Evolutionary conservation across 208 protist species (phyloP).

Genomic region (Trypanosoma melophagium): DNA sequence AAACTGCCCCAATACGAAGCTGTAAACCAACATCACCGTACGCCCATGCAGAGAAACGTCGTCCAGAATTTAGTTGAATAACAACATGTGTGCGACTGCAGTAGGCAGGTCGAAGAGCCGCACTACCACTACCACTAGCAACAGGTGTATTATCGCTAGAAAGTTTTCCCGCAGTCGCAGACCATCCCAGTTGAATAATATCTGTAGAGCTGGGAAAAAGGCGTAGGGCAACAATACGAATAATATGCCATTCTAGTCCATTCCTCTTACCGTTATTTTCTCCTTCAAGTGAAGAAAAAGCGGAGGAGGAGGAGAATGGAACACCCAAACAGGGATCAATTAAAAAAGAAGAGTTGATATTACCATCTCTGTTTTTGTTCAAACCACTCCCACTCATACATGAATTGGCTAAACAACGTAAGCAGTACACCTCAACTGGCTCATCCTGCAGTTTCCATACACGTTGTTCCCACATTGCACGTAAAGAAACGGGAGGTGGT

Average conservation of each 20-base stretch:
- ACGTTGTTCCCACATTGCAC: constrained; percentile 44
- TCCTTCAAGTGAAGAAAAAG: background rate
- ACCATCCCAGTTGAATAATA: constrained; percentile 59
- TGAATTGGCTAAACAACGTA: constrained; percentile 61
- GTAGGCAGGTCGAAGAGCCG: constrained; percentile 10
- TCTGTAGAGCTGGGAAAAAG: constrained; percentile 35
- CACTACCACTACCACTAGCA: background rate
- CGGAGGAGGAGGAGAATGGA: background rate
- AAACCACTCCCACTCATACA: constrained; percentile 14
- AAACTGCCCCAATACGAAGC: constrained; percentile 33
- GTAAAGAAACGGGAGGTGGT: constrained; percentile 45
- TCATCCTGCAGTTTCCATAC: constrained; percentile 64
- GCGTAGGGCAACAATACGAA: constrained; percentile 52
- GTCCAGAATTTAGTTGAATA: constrained; percentile 18
- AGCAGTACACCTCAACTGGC: constrained; percentile 55
- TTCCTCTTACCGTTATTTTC: background rate
- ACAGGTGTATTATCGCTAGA: background rate
- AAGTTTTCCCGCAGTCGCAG: background rate
- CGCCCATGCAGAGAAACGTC: constrained; percentile 40
- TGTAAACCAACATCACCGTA: constrained; percentile 47
- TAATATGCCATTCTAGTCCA: constrained; percentile 27
- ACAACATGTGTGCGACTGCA: constrained; percentile 31
- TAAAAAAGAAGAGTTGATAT: constrained; percentile 7
- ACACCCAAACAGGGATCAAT: constrained; percentile 2
- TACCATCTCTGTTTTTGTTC: constrained; percentile 10